Conservation (phyloP, 176 grass and related monocot species). For the Eleusine indica region DNA sequence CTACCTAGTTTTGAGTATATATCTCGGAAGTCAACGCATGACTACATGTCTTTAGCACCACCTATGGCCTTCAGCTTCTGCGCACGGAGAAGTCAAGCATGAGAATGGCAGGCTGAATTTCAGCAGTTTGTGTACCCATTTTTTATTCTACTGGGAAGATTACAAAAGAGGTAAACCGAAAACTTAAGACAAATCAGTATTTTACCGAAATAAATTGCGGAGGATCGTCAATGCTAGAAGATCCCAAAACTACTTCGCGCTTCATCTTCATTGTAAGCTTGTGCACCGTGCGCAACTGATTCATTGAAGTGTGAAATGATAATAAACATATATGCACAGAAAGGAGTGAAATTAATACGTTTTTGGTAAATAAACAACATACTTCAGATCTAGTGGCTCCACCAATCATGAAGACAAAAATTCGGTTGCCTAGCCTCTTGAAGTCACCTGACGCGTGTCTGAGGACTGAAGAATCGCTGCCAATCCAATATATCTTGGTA, state of each 20-base stretch:
- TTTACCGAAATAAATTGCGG: slow-evolving; percentile 84
- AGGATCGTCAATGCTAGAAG: slow-evolving; percentile 79
- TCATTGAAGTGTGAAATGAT: slow-evolving; percentile 27
- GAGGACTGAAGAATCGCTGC: slow-evolving; percentile 81
- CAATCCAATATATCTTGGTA: slow-evolving; percentile 36
- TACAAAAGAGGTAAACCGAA: neutral
- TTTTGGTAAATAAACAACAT: neutral
- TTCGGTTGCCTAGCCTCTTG: slow-evolving; percentile 92
- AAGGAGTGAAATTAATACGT: neutral
- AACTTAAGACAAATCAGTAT: neutral
- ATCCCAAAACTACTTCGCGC: slow-evolving; percentile 83
- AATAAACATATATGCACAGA: neutral
- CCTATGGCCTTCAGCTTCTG: slow-evolving; percentile 87
- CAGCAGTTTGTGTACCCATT: neutral
- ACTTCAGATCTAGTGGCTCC: slow-evolving; percentile 97
- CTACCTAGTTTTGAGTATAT: slow-evolving; percentile 9
- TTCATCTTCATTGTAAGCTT: slow-evolving; percentile 86
- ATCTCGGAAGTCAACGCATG: neutral
- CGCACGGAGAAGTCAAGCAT: slow-evolving; percentile 28
- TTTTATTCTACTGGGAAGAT: neutral
- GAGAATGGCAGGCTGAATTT: neutral
- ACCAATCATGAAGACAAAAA: slow-evolving; percentile 92
- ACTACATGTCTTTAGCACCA: slow-evolving; percentile 43
- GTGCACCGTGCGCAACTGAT: slow-evolving; percentile 75
- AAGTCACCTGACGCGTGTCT: slow-evolving; percentile 73